phyloP scores from a whole-genome alignment of 2,329 filamentous ascomycete genomes.

The Diplodia mutila region DNA sequence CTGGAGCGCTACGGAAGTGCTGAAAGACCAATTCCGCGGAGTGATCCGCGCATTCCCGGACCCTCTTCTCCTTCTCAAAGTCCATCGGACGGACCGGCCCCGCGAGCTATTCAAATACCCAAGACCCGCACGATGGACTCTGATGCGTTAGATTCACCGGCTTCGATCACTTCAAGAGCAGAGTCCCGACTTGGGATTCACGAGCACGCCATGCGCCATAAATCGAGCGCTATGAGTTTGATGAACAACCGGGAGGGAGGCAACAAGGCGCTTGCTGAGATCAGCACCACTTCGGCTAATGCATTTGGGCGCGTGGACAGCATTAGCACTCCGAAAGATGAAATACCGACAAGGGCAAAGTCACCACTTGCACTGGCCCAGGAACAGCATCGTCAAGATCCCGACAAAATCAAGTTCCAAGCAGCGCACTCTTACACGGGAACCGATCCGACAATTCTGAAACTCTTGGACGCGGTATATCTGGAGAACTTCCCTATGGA shows the following conservation, averaged over 20 bases:
- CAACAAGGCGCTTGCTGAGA: constrained; percentile 66
- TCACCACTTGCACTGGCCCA: constrained; percentile 37
- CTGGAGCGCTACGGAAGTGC: constrained; percentile 36
- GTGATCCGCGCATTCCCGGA: constrained; percentile 37
- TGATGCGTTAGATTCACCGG: constrained; percentile 11
- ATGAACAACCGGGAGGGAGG: constrained; percentile 59
- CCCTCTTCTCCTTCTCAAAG: constrained; percentile 28
- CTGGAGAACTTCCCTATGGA: constrained; percentile 65
- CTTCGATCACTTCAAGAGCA: constrained; percentile 28
- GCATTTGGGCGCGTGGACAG: constrained; percentile 67
- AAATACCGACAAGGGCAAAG: constrained; percentile 32
- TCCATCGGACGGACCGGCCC: constrained; percentile 33
- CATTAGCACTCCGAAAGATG: constrained; percentile 43
- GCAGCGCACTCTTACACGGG: constrained; percentile 84
- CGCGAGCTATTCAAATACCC: constrained; percentile 37
- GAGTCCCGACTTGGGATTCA: constrained; percentile 10
- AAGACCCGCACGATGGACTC: constrained; percentile 21
- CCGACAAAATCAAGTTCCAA: constrained; percentile 54
- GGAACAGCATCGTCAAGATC: constrained; percentile 37
- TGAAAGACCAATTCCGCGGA: not conserved
- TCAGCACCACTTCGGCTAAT: constrained; percentile 64
- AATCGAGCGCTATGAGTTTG: constrained; percentile 62
- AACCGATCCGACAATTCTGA: constrained; percentile 66
- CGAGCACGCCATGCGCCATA: constrained; percentile 45
- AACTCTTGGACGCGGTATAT: constrained; percentile 82